Base-by-base conservation (phyloP, 345 rosid species). In the Hirschfeldia incana region DNA sequence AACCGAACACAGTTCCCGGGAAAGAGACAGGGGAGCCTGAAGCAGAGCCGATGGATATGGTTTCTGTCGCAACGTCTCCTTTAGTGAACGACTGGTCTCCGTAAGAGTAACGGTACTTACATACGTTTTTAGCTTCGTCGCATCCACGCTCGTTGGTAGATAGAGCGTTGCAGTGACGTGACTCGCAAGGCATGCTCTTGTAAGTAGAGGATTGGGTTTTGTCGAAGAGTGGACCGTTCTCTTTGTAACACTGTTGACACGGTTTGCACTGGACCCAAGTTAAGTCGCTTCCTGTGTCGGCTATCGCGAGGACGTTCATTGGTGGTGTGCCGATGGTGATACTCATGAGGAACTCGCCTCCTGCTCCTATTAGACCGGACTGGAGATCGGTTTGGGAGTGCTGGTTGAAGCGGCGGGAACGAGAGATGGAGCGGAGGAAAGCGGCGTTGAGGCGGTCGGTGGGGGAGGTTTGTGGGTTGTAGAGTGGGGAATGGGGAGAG, bases 281-380 rank as follows among this genome's bases (percentile, higher is more conserved):
- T 10, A 90, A 87, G 70, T 92, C 89, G 15, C 92, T 92, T 0
- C 92, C 90, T 0, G 89, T 90, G 69, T 90, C 94, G 0, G 89
- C 94, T 0, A 86, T 75, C 2, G 75, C 91, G 0, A 88, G 68
- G 1, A 85, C 69, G 49, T 70, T 72, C 1, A 85, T 5, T 0
- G 84, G 80, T 8, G 91, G 97, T 13, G 84, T 85, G 39, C 96
- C 94, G 2, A 91, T 75, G 1, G 83, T 84, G 29, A 91, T 83
- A 8, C 73, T 74, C 89, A 88, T 85, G 72, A 87, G 82, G 62
- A 85, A 92, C 61, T 87, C 90, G 1, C 91, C 96, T 0, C 75
- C 86, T 26, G 72, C 69, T 5, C 83, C 55, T 3, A 80, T 26
- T 16, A 90, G 17, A 6, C 79, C 83, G 4, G 90, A 74, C 64